These are phyloP conservation scores for Castanospermum australe DNA, from an alignment of 306 rosid genomes.

Conservation along the genomic window DNA sequence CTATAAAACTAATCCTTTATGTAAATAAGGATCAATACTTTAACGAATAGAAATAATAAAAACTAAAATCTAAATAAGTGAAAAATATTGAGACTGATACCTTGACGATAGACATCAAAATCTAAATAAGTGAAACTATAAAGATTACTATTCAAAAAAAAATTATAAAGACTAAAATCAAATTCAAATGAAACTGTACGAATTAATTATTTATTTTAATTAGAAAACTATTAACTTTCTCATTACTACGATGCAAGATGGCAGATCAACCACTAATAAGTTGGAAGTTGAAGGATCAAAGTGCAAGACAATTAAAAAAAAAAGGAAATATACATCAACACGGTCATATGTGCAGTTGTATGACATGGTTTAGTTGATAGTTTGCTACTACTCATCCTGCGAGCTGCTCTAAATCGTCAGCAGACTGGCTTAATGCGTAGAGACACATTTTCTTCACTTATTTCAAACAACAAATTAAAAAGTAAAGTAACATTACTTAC, in stretches of 20 bases:
- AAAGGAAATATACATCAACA: background rate
- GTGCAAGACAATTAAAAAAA: background rate
- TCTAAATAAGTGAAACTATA: too few species aligned
- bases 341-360: background rate
- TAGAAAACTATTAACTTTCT: background rate
- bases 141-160: too few species aligned
- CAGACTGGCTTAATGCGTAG: slow-evolving; percentile 8
- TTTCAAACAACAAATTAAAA: too few species aligned
- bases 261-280: background rate
- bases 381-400: background rate
- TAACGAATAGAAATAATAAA: too few species aligned
- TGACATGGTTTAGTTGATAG: background rate
- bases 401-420: background rate
- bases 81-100: too few species aligned
- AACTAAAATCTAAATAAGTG: too few species aligned
- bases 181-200: too few species aligned
- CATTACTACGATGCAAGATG: background rate
- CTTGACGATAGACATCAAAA: too few species aligned
- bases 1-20: too few species aligned
- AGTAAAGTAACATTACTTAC: background rate
- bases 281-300: background rate
- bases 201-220: too few species aligned
- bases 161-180: too few species aligned
- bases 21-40: too few species aligned
- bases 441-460: slow-evolving; percentile 33